Conservation (phyloP, 495 filamentous ascomycete species). For the Thermothielavioides terrestris region DNA sequence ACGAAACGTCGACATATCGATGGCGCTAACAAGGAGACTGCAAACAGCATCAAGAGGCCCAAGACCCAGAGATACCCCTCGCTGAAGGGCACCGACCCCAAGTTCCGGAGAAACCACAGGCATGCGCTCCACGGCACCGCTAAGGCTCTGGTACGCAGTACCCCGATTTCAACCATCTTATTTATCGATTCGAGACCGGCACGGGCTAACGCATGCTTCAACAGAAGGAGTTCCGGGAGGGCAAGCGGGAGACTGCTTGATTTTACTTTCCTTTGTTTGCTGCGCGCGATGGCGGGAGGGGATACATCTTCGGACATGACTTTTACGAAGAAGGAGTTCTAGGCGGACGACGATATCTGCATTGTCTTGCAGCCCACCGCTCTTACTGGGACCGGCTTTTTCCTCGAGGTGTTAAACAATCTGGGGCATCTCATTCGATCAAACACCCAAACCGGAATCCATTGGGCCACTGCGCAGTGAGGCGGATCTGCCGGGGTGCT, state of each 20-base stretch:
- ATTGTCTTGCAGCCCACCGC: no score
- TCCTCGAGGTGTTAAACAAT: slow-evolving; percentile 32
- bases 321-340: slow-evolving; percentile 25
- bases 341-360: slow-evolving; percentile 16
- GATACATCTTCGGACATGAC: slow-evolving; percentile 23
- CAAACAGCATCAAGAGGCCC: slow-evolving; percentile 96
- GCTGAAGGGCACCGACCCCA: slow-evolving; percentile 96
- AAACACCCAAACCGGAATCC: slow-evolving; percentile 23
- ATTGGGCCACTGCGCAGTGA: slow-evolving; percentile 21
- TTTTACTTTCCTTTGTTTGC: slow-evolving; percentile 24
- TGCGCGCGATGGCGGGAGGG: slow-evolving; percentile 9
- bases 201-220: slow-evolving; percentile 39
- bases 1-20: slow-evolving; percentile 4
- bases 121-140: slow-evolving; percentile 98
- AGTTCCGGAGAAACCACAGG: slow-evolving; percentile 99
- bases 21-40: slow-evolving; percentile 9
- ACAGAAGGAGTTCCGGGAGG: slow-evolving; percentile 97
- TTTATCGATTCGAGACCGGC: neutral
- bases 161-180: no score
- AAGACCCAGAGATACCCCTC: slow-evolving; percentile 98
- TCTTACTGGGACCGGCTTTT: slow-evolving; percentile 25
- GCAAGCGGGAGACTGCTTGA: slow-evolving; percentile 88
- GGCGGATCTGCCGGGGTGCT: slow-evolving; percentile 14
- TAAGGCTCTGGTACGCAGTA: slow-evolving; percentile 91
- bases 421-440: slow-evolving; percentile 24